A percentile compares a stretch with the other conserved stretches of the same genome.
Conservation (phyloP, 2,329 filamentous ascomycete species). For the Neoascochyta sp. region DNA sequence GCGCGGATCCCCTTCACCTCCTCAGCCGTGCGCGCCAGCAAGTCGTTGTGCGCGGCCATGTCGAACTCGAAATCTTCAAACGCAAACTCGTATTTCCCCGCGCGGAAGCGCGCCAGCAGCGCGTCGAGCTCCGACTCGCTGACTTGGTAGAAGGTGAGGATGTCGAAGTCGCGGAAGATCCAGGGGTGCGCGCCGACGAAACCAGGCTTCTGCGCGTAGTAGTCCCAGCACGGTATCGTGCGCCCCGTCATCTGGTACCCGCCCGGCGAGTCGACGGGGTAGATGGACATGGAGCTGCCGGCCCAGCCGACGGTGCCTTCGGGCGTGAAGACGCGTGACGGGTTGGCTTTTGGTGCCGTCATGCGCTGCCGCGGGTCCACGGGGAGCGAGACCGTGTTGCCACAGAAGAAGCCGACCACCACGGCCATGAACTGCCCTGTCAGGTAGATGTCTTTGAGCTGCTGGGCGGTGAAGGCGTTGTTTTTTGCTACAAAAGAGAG, state of each 20-base stretch:
- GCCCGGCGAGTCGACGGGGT: constrained; percentile 56
- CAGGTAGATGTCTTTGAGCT: constrained; percentile 52
- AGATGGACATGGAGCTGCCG: constrained; percentile 53
- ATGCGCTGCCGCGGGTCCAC: constrained; percentile 54
- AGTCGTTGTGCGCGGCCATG: constrained; percentile 53
- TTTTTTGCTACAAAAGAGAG: constrained; percentile 56
- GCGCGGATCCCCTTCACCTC: constrained; percentile 48
- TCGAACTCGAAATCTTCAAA: constrained; percentile 52
- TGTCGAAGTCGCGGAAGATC: constrained; percentile 57
- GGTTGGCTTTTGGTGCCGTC: constrained; percentile 55
- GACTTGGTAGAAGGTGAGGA: constrained; percentile 55
- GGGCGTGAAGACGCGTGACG: constrained; percentile 54
- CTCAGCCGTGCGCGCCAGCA: constrained; percentile 46
- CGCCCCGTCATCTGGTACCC: constrained; percentile 55
- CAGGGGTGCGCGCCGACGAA: constrained; percentile 49
- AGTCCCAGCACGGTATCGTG: constrained; percentile 54
- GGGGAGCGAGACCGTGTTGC: constrained; percentile 51
- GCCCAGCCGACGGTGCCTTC: constrained; percentile 56
- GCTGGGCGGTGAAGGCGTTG: constrained; percentile 50
- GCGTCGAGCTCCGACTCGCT: constrained; percentile 51
- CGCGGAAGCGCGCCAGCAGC: constrained; percentile 48
- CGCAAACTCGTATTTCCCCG: constrained; percentile 52
- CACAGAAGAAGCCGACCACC: constrained; percentile 55
- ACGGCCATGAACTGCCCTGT: constrained; percentile 52
- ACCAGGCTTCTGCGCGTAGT: constrained; percentile 50